Conservation (phyloP, 108 stramenopile species). For the Schizochytrium sp. region DNA sequence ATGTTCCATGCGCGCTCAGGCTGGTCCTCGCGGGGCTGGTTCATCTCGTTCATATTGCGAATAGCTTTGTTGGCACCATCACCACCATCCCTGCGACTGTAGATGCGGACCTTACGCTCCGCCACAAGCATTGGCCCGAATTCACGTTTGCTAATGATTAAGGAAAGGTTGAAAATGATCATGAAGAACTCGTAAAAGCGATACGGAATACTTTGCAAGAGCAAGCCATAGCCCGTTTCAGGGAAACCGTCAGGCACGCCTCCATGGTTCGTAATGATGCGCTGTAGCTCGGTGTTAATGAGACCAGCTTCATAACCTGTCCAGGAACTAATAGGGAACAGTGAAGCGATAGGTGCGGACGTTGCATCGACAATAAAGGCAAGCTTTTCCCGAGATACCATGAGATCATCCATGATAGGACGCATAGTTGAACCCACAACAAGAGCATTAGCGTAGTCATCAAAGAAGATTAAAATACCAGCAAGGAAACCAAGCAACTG, state of each 20-base stretch:
- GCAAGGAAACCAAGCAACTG: constrained; percentile 69
- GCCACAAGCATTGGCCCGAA: constrained; percentile 82
- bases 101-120: constrained; percentile 77
- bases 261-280: neutral
- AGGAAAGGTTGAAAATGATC: constrained; percentile 67
- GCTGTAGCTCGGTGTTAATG: constrained; percentile 73
- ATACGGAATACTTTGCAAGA: constrained; percentile 76
- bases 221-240: constrained; percentile 74
- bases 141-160: constrained; percentile 72
- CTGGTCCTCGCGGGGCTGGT: constrained; percentile 74
- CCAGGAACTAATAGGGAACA: constrained; percentile 77
- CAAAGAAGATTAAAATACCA: constrained; percentile 76
- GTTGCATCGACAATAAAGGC: constrained; percentile 81
- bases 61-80: constrained; percentile 66
- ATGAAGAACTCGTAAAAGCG: constrained; percentile 77
- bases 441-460: constrained; percentile 75
- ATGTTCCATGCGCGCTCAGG: constrained; percentile 77
- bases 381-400: constrained; percentile 77
- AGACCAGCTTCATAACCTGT: constrained; percentile 74
- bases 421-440: constrained; percentile 77
- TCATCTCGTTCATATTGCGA: constrained; percentile 62
- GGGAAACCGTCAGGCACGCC: constrained; percentile 38
- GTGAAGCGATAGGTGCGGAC: constrained; percentile 75
- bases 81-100: constrained; percentile 80
- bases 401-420: constrained; percentile 70